Conservation (phyloP, 1,284 basidiomycete genomes). For the Leccinum ponderosum region DNA sequence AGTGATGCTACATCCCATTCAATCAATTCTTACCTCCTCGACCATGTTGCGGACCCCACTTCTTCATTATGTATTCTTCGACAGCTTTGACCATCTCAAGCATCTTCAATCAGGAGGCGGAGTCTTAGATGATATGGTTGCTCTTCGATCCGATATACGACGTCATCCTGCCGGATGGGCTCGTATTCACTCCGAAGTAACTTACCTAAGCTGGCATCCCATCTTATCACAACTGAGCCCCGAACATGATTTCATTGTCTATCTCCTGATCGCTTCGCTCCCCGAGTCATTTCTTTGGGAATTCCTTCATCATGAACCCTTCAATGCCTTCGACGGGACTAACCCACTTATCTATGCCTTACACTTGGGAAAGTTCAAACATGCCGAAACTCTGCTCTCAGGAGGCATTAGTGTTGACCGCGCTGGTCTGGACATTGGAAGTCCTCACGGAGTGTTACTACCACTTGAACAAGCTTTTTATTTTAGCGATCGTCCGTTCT, state of each 20-base stretch:
- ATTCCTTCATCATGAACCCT: background rate
- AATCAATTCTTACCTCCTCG: background rate
- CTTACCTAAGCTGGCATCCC: background rate
- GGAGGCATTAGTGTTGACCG: background rate
- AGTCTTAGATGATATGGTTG: background rate
- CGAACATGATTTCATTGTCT: constrained; percentile 5
- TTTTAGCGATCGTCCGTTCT: background rate
- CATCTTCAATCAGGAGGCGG: background rate
- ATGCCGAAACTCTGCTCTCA: constrained; percentile 1
- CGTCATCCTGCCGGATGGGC: background rate
- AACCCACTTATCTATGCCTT: constrained; percentile 4
- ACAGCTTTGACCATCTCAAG: constrained; percentile 1
- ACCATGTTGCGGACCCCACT: background rate
- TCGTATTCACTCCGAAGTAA: background rate
- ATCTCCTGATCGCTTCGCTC: background rate
- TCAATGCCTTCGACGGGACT: background rate
- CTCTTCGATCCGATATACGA: background rate
- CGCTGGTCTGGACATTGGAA: background rate
- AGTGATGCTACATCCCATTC: too few species aligned
- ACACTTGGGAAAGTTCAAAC: constrained; percentile 1
- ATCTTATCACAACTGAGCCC: background rate
- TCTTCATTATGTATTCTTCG: background rate
- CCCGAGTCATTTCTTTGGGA: background rate
- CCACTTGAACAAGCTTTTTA: constrained; percentile 3
- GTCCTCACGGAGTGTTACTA: background rate